A percentile compares a stretch with the other conserved stretches of the same genome.
Conservation (phyloP, 495 filamentous ascomycete species). For the Gamarada debralockiae region DNA sequence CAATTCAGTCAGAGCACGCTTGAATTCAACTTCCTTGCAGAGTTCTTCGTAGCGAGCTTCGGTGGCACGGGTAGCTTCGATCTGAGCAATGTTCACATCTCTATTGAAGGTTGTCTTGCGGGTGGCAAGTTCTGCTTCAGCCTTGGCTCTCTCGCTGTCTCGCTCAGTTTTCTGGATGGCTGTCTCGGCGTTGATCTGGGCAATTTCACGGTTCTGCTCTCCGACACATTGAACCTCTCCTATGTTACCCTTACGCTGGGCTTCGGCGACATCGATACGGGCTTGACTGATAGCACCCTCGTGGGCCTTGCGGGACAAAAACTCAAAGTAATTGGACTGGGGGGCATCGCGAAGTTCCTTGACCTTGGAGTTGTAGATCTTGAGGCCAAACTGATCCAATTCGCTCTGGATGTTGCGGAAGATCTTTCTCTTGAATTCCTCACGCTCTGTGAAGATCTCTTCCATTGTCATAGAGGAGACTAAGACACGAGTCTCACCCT, state of each 20-base stretch:
- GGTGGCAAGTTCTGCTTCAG: conserved; percentile 67
- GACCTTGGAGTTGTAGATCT: conserved; percentile 74
- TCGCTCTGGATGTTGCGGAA: conserved; percentile 75
- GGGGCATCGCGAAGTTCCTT: conserved; percentile 80
- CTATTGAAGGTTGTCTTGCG: conserved; percentile 66
- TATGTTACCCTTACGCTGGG: conserved; percentile 71
- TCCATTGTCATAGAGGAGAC: conserved; percentile 71
- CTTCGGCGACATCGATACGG: conserved; percentile 76
- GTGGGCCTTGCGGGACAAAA: conserved; percentile 73
- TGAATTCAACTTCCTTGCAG: conserved; percentile 67
- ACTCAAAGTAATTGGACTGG: conserved; percentile 72
- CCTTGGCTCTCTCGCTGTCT: conserved; percentile 71
- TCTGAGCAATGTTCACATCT: conserved; percentile 67
- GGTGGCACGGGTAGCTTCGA: conserved; percentile 63
- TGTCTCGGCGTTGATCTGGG: conserved; percentile 52
- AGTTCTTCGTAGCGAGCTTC: conserved; percentile 73
- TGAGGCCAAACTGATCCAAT: conserved; percentile 67
- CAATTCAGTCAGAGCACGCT: conserved; percentile 72
- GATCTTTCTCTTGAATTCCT: conserved; percentile 73
- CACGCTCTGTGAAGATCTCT: conserved; percentile 74
- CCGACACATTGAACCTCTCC: conserved; percentile 76
- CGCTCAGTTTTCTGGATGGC: conserved; percentile 80
- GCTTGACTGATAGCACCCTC: conserved; percentile 78
- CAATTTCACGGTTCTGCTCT: conserved; percentile 72
- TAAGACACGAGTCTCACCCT: conserved; percentile 76